Evolutionary conservation across 108 stramenopile species (phyloP).

Genomic region (Cylindrotheca closterium): DNA sequence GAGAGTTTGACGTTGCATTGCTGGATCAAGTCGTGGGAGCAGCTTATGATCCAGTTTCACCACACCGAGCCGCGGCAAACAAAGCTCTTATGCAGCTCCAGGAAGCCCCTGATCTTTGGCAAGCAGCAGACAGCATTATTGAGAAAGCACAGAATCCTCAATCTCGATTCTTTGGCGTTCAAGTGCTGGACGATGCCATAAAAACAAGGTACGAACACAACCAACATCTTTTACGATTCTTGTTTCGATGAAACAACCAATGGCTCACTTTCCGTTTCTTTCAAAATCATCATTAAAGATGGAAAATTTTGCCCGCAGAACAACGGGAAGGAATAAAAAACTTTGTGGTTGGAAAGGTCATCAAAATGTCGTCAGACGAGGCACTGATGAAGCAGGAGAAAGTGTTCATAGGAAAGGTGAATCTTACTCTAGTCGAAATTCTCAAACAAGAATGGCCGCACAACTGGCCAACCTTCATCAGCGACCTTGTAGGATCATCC

Average conservation of each 20-base stretch:
- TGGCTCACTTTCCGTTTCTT: too few species aligned
- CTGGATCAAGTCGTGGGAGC: slow-evolving; percentile 81
- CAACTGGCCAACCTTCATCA: slow-evolving; percentile 99
- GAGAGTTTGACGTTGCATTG: slow-evolving; percentile 81
- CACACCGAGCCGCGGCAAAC: slow-evolving; percentile 82
- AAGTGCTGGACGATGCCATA: slow-evolving; percentile 88
- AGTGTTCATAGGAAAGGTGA: slow-evolving; percentile 87
- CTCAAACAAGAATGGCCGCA: slow-evolving; percentile 99
- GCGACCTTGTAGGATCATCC: slow-evolving; percentile 91
- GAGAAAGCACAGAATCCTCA: slow-evolving; percentile 82
- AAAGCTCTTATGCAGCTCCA: slow-evolving; percentile 90
- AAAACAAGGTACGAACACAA: slow-evolving; percentile 70
- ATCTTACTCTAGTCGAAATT: slow-evolving; percentile 96
- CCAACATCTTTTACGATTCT: too few species aligned
- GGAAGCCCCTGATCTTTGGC: slow-evolving; percentile 81
- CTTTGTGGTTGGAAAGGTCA: slow-evolving; percentile 96
- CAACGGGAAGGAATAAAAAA: slow-evolving; percentile 97
- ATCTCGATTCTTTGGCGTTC: slow-evolving; percentile 85
- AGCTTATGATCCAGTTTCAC: slow-evolving; percentile 81
- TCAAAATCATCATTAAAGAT: too few species aligned
- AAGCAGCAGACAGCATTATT: slow-evolving; percentile 84
- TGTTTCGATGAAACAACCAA: too few species aligned
- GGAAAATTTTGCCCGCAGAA: slow-evolving; percentile 87
- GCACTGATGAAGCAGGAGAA: slow-evolving; percentile 46
- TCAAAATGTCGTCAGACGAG: slow-evolving; percentile 85